Evolutionary conservation across 345 rosid species (phyloP).

Genomic region (Eucalyptus polybractea): DNA sequence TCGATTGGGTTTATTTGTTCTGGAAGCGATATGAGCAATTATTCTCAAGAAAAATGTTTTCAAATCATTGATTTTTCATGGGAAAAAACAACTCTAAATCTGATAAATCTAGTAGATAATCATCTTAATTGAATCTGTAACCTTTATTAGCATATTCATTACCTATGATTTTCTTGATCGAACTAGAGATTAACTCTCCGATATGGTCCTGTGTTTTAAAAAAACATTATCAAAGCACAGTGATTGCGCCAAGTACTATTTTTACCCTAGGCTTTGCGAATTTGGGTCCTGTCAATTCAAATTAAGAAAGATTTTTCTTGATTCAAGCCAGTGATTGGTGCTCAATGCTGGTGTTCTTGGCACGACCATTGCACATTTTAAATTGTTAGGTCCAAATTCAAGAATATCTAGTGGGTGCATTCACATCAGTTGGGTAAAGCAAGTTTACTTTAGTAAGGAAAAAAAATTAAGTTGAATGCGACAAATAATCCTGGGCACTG

Average conservation of each 20-base stretch:
- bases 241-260: neutral
- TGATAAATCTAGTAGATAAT: neutral
- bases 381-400: neutral
- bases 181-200: neutral
- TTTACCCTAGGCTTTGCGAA: neutral
- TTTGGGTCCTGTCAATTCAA: neutral
- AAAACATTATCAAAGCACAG: neutral
- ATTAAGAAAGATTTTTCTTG: neutral
- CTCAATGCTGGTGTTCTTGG: neutral
- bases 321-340: neutral
- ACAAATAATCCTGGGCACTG: neutral
- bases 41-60: neutral
- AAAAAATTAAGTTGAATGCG: neutral
- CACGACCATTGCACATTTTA: neutral
- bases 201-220: neutral
- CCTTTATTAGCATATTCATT: neutral
- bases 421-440: neutral
- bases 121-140: neutral
- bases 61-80: neutral
- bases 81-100: neutral
- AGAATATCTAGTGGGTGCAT: neutral
- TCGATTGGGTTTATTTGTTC: neutral
- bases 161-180: neutral
- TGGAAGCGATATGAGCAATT: rapidly evolving
- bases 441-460: neutral